Conservation (phyloP, 129 eudicot species). For the Glebionis coronaria region DNA sequence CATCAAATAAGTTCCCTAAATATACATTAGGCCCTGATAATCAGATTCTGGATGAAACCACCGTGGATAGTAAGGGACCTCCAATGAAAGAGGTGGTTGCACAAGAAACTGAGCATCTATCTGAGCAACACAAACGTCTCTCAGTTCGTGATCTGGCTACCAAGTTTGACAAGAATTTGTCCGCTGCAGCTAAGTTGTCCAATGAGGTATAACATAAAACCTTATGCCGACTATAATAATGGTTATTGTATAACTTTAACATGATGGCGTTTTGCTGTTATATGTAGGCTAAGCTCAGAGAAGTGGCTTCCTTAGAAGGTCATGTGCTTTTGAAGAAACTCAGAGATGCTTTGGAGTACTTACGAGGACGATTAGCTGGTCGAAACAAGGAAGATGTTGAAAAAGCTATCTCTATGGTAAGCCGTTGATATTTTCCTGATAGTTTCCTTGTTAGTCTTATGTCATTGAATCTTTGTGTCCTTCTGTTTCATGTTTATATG, state of each 20-base stretch:
- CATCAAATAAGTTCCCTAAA: conserved; percentile 69
- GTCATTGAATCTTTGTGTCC: not conserved
- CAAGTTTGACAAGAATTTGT: conserved; percentile 92
- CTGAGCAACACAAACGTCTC: conserved; percentile 89
- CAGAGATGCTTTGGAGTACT: conserved; percentile 85
- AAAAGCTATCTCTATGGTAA: conserved; percentile 91
- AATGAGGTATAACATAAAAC: conserved; percentile 50
- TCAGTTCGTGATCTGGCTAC: conserved; percentile 95
- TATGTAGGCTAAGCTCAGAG: conserved; percentile 83
- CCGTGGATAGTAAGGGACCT: conserved; percentile 62
- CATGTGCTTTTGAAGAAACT: conserved; percentile 96
- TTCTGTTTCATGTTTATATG: conserved; percentile 3
- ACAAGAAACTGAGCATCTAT: conserved; percentile 65
- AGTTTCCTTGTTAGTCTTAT: too few species aligned
- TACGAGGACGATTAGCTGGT: conserved; percentile 83
- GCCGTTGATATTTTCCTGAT: conserved; percentile 1
- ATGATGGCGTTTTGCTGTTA: conserved; percentile 14
- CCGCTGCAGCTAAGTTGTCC: conserved; percentile 88
- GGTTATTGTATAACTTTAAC: conserved; percentile 2
- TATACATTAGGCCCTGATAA: conserved; percentile 84
- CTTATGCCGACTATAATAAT: not conserved
- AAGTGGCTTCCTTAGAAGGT: conserved; percentile 89
- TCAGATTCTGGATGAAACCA: conserved; percentile 77
- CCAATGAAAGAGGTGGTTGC: conserved; percentile 80
- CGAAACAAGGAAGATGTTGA: conserved; percentile 84